Percentiles rank a stretch among this genome's conserved stretches.
These are phyloP conservation scores for Zangia roseola DNA, from an alignment of 768 basidiomycete genomes.

Conservation along the genomic window DNA sequence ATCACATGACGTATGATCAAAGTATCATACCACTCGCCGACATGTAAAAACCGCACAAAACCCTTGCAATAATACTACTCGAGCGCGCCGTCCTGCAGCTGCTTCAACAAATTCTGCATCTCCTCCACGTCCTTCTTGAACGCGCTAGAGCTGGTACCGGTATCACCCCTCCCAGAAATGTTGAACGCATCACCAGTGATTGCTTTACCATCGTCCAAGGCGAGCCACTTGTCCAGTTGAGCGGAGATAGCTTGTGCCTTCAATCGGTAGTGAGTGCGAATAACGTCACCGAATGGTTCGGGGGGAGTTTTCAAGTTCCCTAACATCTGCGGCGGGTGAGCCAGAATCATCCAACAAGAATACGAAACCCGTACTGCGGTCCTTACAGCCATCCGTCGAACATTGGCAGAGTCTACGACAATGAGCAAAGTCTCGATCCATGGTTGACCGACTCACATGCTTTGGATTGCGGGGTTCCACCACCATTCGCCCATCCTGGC, in stretches of 20 bases:
- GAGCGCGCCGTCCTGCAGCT: conserved; percentile 36
- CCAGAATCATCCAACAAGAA: conserved; percentile 4
- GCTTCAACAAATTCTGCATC: conserved; percentile 57
- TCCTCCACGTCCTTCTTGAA: conserved; percentile 72
- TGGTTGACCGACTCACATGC: conserved; percentile 54
- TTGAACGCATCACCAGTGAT: conserved; percentile 57
- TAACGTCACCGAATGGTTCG: conserved; percentile 82
- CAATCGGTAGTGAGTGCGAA: conserved; percentile 87
- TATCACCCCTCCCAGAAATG: conserved; percentile 34
- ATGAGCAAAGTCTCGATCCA: conserved; percentile 8
- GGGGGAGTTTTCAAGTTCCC: conserved; percentile 79
- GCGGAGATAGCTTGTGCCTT: conserved; percentile 68
- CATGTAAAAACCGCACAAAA: not conserved
- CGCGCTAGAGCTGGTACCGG: conserved; percentile 52
- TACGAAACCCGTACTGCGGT: conserved; percentile 60
- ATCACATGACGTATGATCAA: conserved; percentile 17
- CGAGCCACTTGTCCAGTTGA: conserved; percentile 81
- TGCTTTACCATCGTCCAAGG: conserved; percentile 67
- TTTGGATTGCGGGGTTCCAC: conserved; percentile 71
- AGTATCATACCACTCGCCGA: not conserved
- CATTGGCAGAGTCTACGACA: conserved; percentile 78
- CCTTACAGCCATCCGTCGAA: conserved; percentile 88
- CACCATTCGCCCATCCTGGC: conserved; percentile 78
- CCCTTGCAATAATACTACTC: too few relatives aligned
- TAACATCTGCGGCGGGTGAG: conserved; percentile 59